These are phyloP conservation scores for Paracoccidioides lutzii DNA, from an alignment of 2,329 filamentous ascomycete species.

Conservation along the genomic window DNA sequence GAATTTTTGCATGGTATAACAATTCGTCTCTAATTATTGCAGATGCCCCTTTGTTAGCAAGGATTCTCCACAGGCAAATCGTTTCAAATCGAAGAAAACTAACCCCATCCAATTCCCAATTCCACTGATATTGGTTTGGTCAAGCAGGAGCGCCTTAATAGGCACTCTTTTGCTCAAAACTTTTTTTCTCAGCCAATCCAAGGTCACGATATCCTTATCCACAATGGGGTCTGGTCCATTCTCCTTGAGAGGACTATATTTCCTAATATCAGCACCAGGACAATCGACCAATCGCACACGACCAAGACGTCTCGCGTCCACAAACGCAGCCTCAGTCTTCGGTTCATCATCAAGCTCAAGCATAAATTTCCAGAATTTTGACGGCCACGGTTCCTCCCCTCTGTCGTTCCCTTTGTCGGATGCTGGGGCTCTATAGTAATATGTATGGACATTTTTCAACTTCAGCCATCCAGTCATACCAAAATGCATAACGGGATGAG, in stretches of 20 bases:
- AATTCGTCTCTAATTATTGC: constrained; percentile 56
- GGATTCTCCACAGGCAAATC: neutral
- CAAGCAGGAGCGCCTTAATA: constrained; percentile 75
- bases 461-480: constrained; percentile 76
- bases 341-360: constrained; percentile 51
- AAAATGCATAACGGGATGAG: constrained; percentile 82
- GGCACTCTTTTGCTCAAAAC: constrained; percentile 67
- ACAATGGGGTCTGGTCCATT: constrained; percentile 89
- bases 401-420: constrained; percentile 40
- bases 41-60: neutral
- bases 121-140: constrained; percentile 79
- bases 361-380: constrained; percentile 78
- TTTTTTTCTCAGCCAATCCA: constrained; percentile 59
- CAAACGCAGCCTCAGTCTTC: constrained; percentile 62
- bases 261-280: constrained; percentile 59
- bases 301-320: constrained; percentile 66
- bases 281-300: constrained; percentile 75
- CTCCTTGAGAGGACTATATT: constrained; percentile 66
- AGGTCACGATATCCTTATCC: constrained; percentile 64
- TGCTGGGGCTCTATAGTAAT: constrained; percentile 60
- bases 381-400: constrained; percentile 63
- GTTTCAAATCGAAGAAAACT: constrained; percentile 14
- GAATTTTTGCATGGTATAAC: constrained; percentile 73
- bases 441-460: constrained; percentile 63
- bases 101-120: constrained; percentile 92